Base-by-base conservation (phyloP, 805 yeast genomes). In the Hemisphaericaspora nanyangensis region DNA sequence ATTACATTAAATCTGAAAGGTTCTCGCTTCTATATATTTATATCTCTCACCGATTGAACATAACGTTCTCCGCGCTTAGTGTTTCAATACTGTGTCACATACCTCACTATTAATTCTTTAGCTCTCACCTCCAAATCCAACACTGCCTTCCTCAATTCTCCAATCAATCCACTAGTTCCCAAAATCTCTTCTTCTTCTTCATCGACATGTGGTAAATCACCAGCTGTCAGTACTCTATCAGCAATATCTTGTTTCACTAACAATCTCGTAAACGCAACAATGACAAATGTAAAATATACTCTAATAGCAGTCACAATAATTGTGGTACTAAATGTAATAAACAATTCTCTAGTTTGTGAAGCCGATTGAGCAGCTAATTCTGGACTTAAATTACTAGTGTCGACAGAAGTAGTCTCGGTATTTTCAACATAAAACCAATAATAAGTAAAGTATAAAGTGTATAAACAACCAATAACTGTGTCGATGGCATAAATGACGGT, bases 381-480 rank as follows among this genome's bases (percentile, higher is more conserved):
- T 2, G 43, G 44, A 3, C 59, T 49, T 4, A 38, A n/a, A 8
- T 19, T 19, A 29, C 19, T 33, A 12, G 46, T 35, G 34, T 18
- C 49, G 15, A 22, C 28, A 24, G 39, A 44, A 13, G 43, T 40
- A 6, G 56, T 54, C 15, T 50, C 51, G 18, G 56, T 59, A 37
- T 72, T 79, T 42, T 74, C 77, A 3, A 56, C 49, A 42, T 65
- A 58, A 53, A 88, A 84, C 96, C 97, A 91, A 44, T 78, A 74
- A 38, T 74, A 72, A 5, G 82, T 73, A 56, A 91, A 90, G 61
- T 80, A 84, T 5, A 82, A 47, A 16, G 95, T 85, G 60, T 84
- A 89, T 3, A 83, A 60, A 19, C 79, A 58, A 19, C 87, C 85
- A 29, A 77, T 59, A 0, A 81, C 25, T 0, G 95, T 81, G 56